These are phyloP conservation scores for Xylaria sp. DNA, from an alignment of 2,329 filamentous ascomycete genomes.

Conservation along the genomic window DNA sequence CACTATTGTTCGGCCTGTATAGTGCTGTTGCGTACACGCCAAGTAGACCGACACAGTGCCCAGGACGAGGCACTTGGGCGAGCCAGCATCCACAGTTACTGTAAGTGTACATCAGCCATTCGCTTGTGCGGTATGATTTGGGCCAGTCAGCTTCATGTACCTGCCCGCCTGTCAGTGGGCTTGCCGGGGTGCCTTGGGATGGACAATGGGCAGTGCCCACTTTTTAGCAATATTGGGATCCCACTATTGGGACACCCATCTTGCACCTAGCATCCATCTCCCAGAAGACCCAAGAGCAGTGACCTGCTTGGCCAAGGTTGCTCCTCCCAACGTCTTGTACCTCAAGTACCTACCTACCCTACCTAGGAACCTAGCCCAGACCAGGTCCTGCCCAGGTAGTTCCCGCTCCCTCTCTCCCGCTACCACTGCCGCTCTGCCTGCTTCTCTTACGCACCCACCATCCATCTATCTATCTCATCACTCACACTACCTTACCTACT, in stretches of 20 bases:
- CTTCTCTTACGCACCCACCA: constrained; percentile 41
- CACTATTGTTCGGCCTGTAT: constrained; percentile 30
- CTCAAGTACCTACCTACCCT: constrained; percentile 10
- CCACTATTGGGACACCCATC: constrained; percentile 47
- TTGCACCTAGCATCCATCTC: constrained; percentile 35
- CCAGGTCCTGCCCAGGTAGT: constrained; percentile 15
- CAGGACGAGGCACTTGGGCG: constrained; percentile 24
- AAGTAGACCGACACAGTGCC: constrained; percentile 35
- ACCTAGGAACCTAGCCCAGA: neutral
- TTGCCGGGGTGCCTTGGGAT: constrained; percentile 30
- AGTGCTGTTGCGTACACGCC: constrained; percentile 15
- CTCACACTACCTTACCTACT: constrained; percentile 11
- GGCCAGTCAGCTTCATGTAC: constrained; percentile 41
- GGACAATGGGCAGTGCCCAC: constrained; percentile 39
- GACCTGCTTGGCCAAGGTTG: constrained; percentile 40
- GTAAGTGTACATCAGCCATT: constrained; percentile 40
- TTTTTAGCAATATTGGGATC: constrained; percentile 48
- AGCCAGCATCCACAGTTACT: constrained; percentile 34
- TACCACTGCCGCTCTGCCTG: constrained; percentile 39
- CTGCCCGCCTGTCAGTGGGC: constrained; percentile 38
- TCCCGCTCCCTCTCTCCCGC: constrained; percentile 29
- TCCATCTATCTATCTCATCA: constrained; percentile 36
- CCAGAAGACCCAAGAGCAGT: constrained; percentile 40
- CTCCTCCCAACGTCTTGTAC: constrained; percentile 24
- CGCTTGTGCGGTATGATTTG: constrained; percentile 35